These are phyloP conservation scores for Endogone sp. DNA, from an alignment of 192 early-diverging fungal genomes.

Conservation along the genomic window DNA sequence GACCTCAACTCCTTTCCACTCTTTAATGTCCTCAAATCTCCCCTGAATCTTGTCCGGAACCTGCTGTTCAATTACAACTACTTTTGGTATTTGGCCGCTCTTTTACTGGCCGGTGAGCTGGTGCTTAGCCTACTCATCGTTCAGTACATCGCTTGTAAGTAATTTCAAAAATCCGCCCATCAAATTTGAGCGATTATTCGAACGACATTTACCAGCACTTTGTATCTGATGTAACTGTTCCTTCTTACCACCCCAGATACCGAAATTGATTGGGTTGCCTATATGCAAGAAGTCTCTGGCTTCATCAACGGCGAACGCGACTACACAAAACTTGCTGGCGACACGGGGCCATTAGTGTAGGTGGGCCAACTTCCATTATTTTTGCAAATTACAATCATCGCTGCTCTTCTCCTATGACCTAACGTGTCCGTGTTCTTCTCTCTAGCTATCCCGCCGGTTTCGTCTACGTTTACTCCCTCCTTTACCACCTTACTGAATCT, in stretches of 20 bases:
- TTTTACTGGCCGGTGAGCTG: slow-evolving; percentile 46
- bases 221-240: not conserved
- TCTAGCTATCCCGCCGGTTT: slow-evolving; percentile 89
- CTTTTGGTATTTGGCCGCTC: slow-evolving; percentile 38
- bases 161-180: too few species aligned
- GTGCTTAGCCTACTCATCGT: slow-evolving; percentile 53
- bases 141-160: slow-evolving; percentile 56
- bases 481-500: slow-evolving; percentile 63
- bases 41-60: not conserved
- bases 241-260: slow-evolving; percentile 54
- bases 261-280: slow-evolving; percentile 95
- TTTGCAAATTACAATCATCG: too few species aligned
- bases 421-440: too few species aligned
- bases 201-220: too few species aligned
- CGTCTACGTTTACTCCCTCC: slow-evolving; percentile 76
- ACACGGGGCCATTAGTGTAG: slow-evolving; percentile 91
- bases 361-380: too few species aligned
- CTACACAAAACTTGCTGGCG: slow-evolving; percentile 75
- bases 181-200: not conserved
- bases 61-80: slow-evolving; percentile 42
- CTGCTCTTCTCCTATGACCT: too few species aligned
- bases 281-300: slow-evolving; percentile 88
- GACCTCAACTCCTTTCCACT: too few species aligned
- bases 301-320: slow-evolving; percentile 81
- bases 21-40: not conserved